These are phyloP conservation scores for Pseudogymnoascus sp. DNA, from an alignment of 2,329 filamentous ascomycete species.

Conservation along the genomic window DNA sequence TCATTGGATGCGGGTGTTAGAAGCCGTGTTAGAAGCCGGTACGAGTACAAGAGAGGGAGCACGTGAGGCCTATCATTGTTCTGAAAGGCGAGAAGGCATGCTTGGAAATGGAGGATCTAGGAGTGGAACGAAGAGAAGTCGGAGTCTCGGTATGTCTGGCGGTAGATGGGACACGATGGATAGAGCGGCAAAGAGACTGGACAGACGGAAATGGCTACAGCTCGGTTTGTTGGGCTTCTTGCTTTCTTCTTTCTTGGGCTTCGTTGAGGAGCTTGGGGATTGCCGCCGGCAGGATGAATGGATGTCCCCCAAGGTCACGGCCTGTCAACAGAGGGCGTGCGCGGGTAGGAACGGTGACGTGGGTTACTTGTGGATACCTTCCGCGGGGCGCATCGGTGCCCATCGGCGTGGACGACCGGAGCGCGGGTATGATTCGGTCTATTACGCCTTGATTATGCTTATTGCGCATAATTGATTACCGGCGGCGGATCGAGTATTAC, in stretches of 20 bases:
- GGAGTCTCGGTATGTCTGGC: not conserved
- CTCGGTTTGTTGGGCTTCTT: not conserved
- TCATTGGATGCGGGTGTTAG: not conserved
- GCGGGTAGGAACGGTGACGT: conserved; percentile 5
- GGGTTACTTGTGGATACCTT: not conserved
- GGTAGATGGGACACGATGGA: not conserved
- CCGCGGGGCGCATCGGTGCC: not conserved
- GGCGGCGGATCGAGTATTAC: too few species aligned
- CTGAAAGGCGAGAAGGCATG: not conserved
- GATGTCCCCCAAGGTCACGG: conserved; percentile 4
- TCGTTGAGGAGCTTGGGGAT: not conserved
- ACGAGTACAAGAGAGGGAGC: not conserved
- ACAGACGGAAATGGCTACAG: not conserved
- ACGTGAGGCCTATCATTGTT: not conserved
- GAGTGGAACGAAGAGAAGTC: not conserved
- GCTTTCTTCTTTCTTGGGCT: too few species aligned
- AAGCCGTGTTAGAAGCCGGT: not conserved
- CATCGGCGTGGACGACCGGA: not conserved
- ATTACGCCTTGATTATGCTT: not conserved
- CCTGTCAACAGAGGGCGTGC: not conserved
- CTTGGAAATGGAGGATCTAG: not conserved
- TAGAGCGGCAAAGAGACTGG: not conserved
- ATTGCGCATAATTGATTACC: not conserved
- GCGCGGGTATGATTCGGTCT: not conserved
- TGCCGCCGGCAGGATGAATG: not conserved